Percentiles rank a stretch among this genome's conserved stretches.
These are phyloP conservation scores for Galium porrigens DNA, from an alignment of 305 asterid species.

Conservation along the genomic window DNA sequence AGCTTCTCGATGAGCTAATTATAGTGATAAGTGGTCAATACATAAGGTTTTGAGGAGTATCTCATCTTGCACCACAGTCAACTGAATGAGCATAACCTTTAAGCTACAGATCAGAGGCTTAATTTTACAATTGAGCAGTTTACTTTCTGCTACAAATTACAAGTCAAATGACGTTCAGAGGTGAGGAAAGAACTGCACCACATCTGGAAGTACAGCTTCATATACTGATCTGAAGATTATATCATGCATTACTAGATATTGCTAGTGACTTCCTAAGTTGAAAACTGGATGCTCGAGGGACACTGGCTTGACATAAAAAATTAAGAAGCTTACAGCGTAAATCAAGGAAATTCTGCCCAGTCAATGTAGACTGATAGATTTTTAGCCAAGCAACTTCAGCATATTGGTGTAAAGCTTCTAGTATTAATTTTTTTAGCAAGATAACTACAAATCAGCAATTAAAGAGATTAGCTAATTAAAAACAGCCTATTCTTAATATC, in stretches of 20 bases:
- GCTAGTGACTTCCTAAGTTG: neutral
- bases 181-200: neutral
- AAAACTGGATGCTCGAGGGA: neutral
- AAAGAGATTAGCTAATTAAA: neutral
- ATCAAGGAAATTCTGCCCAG: neutral
- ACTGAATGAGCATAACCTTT: neutral
- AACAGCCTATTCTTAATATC: neutral
- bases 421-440: neutral
- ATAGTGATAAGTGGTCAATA: neutral
- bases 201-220: neutral
- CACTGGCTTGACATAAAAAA: neutral
- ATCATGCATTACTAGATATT: neutral
- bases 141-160: neutral
- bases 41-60: neutral
- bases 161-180: conserved; percentile 3
- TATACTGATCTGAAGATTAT: neutral
- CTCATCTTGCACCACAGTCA: neutral
- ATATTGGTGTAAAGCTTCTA: neutral
- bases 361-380: neutral
- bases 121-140: neutral
- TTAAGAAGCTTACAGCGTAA: neutral
- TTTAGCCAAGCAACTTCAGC: too few species aligned
- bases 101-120: neutral
- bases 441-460: too few species aligned
- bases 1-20: neutral